These are phyloP conservation scores for Durio zibethinus DNA, from an alignment of 345 rosid species.

Conservation along the genomic window DNA sequence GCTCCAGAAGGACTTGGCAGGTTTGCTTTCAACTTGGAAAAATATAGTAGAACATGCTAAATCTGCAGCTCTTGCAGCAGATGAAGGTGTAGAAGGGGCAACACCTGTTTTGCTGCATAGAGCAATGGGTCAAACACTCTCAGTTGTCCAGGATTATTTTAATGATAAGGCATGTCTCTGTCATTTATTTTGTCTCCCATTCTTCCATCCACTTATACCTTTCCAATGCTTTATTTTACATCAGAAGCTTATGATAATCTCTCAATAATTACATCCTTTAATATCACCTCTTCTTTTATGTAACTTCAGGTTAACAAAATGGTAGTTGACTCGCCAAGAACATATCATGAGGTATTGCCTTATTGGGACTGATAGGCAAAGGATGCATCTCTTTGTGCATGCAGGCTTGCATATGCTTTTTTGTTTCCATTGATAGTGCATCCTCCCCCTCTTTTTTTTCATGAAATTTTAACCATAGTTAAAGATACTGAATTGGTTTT, in stretches of 20 bases:
- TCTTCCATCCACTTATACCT: conserved; percentile 3
- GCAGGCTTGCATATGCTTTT: conserved; percentile 1
- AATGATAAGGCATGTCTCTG: conserved; percentile 54
- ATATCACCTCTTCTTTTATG: conserved; percentile 6
- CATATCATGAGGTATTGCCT: conserved; percentile 81
- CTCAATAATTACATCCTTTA: conserved; percentile 7
- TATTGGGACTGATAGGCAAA: conserved; percentile 3
- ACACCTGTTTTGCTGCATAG: conserved; percentile 80
- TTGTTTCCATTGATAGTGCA: background rate
- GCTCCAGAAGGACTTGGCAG: conserved; percentile 81
- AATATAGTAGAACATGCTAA: conserved; percentile 79
- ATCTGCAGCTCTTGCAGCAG: conserved; percentile 93
- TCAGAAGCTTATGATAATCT: conserved; percentile 5
- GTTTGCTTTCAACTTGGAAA: conserved; percentile 89
- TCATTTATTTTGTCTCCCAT: background rate
- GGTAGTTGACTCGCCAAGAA: conserved; percentile 93
- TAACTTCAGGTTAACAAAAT: conserved; percentile 72
- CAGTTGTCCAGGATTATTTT: conserved; percentile 95
- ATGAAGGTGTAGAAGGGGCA: conserved; percentile 93
- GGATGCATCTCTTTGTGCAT: conserved; percentile 3
- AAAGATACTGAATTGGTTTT: conserved; percentile 1
- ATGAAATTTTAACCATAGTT: background rate
- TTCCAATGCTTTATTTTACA: conserved; percentile 8
- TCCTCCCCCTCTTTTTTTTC: background rate
- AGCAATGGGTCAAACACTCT: conserved; percentile 97